Evolutionary conservation across 1,284 basidiomycete genomes (phyloP), one percentile per base, ranked within the genome.

Genomic region (Pseudozyma sp.): DNA sequence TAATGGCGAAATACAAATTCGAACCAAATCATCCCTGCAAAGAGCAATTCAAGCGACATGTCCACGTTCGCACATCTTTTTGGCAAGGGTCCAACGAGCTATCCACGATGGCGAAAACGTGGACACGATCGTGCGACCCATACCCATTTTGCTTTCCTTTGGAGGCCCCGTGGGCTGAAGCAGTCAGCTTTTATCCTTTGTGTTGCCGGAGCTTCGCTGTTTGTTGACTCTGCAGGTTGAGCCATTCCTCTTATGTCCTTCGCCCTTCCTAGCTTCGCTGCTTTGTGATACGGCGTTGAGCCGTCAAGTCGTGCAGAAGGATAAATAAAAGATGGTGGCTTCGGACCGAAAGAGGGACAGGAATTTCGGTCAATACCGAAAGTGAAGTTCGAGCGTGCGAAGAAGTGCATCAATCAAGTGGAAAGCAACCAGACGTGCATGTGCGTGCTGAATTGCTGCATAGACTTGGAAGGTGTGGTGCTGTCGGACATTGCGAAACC

Each of bases 51-150:
- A 3, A 9, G 25, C 10, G 8, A 39, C 13, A 31, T 63, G 70
- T 63, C 59, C 70, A 72, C 70, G 70, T 72, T 72, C 70, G 66
- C 66, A 63, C 25, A 31, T 31, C n/a, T 16, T 52, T 8, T 47
- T 16, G 12, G 43, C 11, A 52, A 69, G 55, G 67, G 60, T 62
- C 52, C 51, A 34, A n/a, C 7, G 12, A 51, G 47, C 52, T 48
- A 16, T 53, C 35, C 53, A 57, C 45, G 34, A 58, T 60, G 47
- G 56, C 49, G 53, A 73, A 31, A 31, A 73, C 70, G 70, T 73
- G 70, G 64, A 73, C 70, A 73, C 53, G 70, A 64, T 73, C 70
- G 65, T 62, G 65, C 68, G 68, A 70, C 68, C 67, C 47, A 25
- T 60, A 18, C 68, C 51, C 59, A 31, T 54, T 38, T 34, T 40